These are phyloP conservation scores for Mycena albidolilacea DNA, from an alignment of 768 basidiomycete species.

Conservation along the genomic window DNA sequence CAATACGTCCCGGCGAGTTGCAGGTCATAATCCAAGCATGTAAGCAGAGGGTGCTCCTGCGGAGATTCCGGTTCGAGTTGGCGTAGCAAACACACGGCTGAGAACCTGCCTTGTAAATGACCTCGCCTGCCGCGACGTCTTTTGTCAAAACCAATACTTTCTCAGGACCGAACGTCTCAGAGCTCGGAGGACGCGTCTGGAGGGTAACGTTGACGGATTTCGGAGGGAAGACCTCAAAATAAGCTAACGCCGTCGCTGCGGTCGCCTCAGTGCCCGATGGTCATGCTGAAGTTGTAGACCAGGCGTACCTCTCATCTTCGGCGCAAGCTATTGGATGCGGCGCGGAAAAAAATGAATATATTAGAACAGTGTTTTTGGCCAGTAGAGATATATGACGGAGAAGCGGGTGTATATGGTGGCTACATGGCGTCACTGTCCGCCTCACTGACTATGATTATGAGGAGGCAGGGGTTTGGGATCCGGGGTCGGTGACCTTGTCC, in stretches of 20 bases:
- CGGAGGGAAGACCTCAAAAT: constrained; percentile 84
- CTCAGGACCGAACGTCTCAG: constrained; percentile 52
- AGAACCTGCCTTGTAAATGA: constrained; percentile 78
- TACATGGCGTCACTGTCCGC: constrained; percentile 34
- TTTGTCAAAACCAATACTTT: constrained; percentile 75
- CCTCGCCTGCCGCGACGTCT: constrained; percentile 79
- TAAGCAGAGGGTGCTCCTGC: constrained; percentile 84
- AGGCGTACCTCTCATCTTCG: constrained; percentile 35
- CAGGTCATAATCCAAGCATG: constrained; percentile 81
- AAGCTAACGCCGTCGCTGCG: constrained; percentile 62
- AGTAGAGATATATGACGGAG: constrained; percentile 33
- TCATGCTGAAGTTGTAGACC: constrained; percentile 34
- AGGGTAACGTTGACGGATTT: constrained; percentile 79
- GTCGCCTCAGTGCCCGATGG: constrained; percentile 33
- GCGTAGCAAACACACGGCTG: background rate
- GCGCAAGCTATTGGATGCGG: constrained; percentile 22
- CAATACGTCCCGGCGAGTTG: constrained; percentile 79
- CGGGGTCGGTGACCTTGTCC: constrained; percentile 89
- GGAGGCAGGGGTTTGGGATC: constrained; percentile 64
- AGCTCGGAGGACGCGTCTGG: constrained; percentile 51
- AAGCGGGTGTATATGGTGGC: constrained; percentile 33
- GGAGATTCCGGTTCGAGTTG: constrained; percentile 5
- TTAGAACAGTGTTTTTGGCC: constrained; percentile 37
- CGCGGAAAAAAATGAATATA: constrained; percentile 33
- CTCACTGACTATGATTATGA: constrained; percentile 43